Base-by-base conservation (phyloP, 345 rosid genomes). In the Boechera stricta region DNA sequence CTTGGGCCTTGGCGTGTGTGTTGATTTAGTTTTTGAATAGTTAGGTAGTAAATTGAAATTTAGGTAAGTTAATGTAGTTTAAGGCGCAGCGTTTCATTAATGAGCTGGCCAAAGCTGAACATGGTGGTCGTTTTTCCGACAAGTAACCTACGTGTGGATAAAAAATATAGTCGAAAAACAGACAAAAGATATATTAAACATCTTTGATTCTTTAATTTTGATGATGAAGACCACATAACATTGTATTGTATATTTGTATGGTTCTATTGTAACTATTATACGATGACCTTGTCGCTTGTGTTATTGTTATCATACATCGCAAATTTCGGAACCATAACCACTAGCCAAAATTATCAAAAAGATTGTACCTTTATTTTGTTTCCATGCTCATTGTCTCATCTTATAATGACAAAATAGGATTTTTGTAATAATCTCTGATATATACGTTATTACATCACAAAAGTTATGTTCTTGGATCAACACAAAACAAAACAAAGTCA, bases 381-480 rank as follows among this genome's bases (percentile, higher is more conserved):
- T 44, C 4, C 32, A 28, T 52, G 21, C 42, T 51, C 53, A 11
- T 26, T n/a, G 35, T 32, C 36, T 12, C 39, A 56, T 56, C 7
- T 3, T 68, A 28, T 38, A 24, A 36, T 15, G 28, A 69, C 29
- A 61, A 38, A 62, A 42, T 21, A 54, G n/a, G 53, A 44, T 24
- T 53, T 51, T 18, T 41, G 44, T 18, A 36, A 71, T 18, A 36
- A 71, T 52, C 32, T 51, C 41, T 73, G 32, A 41, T 52, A 29
- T 62, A 7, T 7, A 62, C 15, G 51, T 53, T 64, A 18, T 39
- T 52, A 52, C 62, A 63, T 63, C 52, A 41, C 62, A 63, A 60
- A 29, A 53, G 63, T 39, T 42, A 42, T 41, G 71, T 41, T 64
- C 55, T 64, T 73, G 77, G 53, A 73, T 55, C 51, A 62, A 72